Conservation (phyloP, 176 grass and related monocot species). For the Triticum timopheevii region DNA sequence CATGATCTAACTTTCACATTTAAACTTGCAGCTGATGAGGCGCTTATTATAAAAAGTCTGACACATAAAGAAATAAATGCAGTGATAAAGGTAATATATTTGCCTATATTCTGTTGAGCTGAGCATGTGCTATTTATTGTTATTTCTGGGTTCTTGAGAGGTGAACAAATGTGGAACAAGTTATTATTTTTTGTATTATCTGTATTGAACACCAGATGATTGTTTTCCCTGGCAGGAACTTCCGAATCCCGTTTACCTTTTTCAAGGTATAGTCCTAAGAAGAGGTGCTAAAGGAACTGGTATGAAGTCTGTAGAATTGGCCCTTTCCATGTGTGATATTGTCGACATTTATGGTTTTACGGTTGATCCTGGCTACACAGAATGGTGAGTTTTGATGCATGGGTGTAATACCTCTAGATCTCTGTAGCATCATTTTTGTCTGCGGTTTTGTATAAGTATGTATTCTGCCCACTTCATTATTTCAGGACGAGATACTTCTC, state of each 20-base stretch:
- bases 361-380: constrained; percentile 93
- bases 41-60: constrained; percentile 95
- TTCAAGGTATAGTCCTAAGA: constrained; percentile 96
- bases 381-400: constrained; percentile 67
- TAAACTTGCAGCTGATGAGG: constrained; percentile 84
- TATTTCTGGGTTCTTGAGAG: neutral
- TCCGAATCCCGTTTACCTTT: constrained; percentile 94
- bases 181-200: neutral
- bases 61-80: constrained; percentile 84
- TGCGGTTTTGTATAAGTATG: constrained; percentile 1
- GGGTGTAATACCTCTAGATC: constrained; percentile 9
- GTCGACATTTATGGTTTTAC: constrained; percentile 94
- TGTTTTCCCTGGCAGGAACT: constrained; percentile 64
- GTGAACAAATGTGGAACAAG: neutral
- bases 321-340: constrained; percentile 96
- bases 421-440: neutral
- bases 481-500: constrained; percentile 93
- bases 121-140: constrained; percentile 15
- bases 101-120: constrained; percentile 16
- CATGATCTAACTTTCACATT: constrained; percentile 16
- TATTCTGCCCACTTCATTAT: constrained; percentile 36
- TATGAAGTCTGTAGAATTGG: constrained; percentile 96
- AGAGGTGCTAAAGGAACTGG: constrained; percentile 97
- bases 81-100: constrained; percentile 74
- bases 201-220: constrained; percentile 28